phyloP scores from a whole-genome alignment of 2,329 filamentous ascomycete genomes.

The Cladophialophora bantiana region DNA sequence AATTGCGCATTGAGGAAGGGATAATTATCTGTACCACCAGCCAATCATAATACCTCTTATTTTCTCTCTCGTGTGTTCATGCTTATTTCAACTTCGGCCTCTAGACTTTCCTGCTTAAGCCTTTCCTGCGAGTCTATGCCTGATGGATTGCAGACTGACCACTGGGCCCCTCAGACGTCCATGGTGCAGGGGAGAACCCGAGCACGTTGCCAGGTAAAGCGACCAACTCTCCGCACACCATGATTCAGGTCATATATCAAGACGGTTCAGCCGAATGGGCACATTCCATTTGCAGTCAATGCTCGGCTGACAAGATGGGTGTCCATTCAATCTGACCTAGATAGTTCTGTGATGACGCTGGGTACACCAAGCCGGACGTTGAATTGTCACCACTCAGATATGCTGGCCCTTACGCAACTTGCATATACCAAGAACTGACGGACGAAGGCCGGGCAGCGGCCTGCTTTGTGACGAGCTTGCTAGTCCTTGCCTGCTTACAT shows the following conservation, averaged over 20 bases:
- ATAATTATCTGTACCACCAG: constrained; percentile 17
- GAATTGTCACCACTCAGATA: not conserved
- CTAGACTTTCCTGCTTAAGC: not conserved
- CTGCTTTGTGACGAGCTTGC: not conserved
- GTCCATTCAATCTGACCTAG: not conserved
- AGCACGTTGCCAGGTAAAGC: not conserved
- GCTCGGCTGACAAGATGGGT: not conserved
- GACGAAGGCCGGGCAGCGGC: not conserved
- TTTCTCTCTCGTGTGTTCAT: not conserved
- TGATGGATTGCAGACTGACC: not conserved
- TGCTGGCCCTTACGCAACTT: not conserved
- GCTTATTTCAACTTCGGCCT: not conserved
- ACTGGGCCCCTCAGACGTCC: not conserved
- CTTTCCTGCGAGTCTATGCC: not conserved
- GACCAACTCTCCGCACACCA: not conserved
- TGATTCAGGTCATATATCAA: not conserved
- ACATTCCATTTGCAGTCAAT: not conserved
- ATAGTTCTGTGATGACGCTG: not conserved
- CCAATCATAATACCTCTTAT: constrained; percentile 12
- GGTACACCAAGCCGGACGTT: not conserved
- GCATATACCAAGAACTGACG: not conserved
- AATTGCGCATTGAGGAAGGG: not conserved
- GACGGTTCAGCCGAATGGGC: not conserved
- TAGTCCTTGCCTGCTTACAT: not conserved
- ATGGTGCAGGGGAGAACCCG: not conserved